Evolutionary conservation across 208 protist genomes (phyloP).

Genomic region (Trypanosoma theileri): DNA sequence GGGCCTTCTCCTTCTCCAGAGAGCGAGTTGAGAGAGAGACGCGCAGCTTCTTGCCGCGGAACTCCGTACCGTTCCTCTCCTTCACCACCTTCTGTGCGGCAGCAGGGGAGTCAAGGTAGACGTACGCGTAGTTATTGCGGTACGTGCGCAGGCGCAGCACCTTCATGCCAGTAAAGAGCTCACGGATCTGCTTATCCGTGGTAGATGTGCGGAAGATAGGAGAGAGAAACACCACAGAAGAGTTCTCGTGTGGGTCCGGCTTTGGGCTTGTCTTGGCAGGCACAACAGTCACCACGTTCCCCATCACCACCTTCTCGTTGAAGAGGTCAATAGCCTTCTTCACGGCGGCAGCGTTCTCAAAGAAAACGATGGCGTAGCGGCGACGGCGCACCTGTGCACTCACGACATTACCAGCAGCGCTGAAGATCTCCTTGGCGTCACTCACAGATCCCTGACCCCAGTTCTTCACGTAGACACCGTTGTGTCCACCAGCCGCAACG

Average conservation of each 20-base stretch:
- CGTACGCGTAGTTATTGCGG: constrained; percentile 82
- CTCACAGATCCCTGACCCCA: constrained; percentile 74
- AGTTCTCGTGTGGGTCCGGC: constrained; percentile 70
- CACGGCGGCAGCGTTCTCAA: constrained; percentile 75
- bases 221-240: constrained; percentile 71
- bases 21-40: constrained; percentile 67
- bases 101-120: constrained; percentile 71
- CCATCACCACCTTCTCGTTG: constrained; percentile 81
- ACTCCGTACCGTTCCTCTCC: constrained; percentile 77
- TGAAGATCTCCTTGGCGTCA: constrained; percentile 57
- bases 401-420: constrained; percentile 56
- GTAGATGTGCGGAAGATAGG: constrained; percentile 81
- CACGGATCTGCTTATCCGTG: constrained; percentile 63
- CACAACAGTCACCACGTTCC: constrained; percentile 60
- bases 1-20: constrained; percentile 64
- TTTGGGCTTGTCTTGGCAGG: constrained; percentile 77
- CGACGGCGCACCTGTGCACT: constrained; percentile 68
- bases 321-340: constrained; percentile 88
- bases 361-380: constrained; percentile 83
- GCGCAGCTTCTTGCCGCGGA: constrained; percentile 73
- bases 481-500: constrained; percentile 40
- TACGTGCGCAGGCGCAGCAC: constrained; percentile 77
- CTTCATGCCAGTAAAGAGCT: constrained; percentile 71
- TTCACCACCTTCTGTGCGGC: constrained; percentile 68
- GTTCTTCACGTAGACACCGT: constrained; percentile 88